A percentile compares a stretch with the other conserved stretches of the same genome.
Conservation (phyloP, 2,329 filamentous ascomycete genomes). For the Paraconiothyrium brasiliense region DNA sequence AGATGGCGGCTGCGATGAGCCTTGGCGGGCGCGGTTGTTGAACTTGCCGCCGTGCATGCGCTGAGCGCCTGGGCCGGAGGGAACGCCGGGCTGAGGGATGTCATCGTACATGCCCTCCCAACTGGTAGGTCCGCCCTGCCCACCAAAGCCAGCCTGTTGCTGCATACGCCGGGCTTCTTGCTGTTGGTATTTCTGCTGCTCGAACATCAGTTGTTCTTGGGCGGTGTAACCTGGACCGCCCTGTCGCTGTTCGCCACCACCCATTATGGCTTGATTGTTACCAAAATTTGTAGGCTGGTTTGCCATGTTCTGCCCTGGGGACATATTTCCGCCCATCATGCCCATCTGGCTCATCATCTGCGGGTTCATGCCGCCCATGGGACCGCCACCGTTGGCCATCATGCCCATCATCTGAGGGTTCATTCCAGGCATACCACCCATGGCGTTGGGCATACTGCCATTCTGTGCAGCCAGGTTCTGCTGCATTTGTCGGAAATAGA, state of each 20-base stretch:
- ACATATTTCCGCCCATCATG: conserved; percentile 52
- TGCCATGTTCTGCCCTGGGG: conserved; percentile 57
- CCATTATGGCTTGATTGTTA: conserved; percentile 42
- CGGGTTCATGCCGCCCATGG: conserved; percentile 64
- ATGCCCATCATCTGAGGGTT: conserved; percentile 29
- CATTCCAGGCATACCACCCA: conserved; percentile 63
- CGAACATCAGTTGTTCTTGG: conserved; percentile 77
- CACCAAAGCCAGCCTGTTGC: conserved; percentile 56
- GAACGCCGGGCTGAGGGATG: conserved; percentile 80
- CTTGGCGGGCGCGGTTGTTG: conserved; percentile 49
- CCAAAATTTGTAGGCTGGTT: conserved; percentile 67
- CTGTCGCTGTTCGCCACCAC: conserved; percentile 32
- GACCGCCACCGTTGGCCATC: conserved; percentile 25
- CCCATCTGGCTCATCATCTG: conserved; percentile 57
- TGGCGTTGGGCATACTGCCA: conserved; percentile 51
- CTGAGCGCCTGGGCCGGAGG: conserved; percentile 58
- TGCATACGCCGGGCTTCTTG: conserved; percentile 68
- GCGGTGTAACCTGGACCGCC: conserved; percentile 66
- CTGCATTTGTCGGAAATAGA: conserved; percentile 95
- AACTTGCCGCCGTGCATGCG: conserved; percentile 42
- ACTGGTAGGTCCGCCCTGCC: conserved; percentile 75
- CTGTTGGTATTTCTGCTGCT: conserved; percentile 81
- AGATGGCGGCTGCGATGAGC: conserved; percentile 51
- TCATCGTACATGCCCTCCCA: conserved; percentile 99
- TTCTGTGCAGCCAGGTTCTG: conserved; percentile 76